These are phyloP conservation scores for Xylaria palmicola DNA, from an alignment of 495 filamentous ascomycete genomes.

Conservation along the genomic window DNA sequence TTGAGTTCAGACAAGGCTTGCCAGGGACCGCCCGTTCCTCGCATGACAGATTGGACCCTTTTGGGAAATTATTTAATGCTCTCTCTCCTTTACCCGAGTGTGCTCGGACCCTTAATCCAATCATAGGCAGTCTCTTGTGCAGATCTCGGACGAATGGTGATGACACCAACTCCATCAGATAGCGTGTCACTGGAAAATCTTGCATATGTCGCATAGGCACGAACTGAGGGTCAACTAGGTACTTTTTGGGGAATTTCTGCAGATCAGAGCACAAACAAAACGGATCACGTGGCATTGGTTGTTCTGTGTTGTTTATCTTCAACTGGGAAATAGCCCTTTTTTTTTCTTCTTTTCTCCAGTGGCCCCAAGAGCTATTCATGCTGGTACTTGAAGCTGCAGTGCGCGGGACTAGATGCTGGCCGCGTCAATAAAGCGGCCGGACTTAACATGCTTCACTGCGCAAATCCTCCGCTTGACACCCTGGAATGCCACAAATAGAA, in stretches of 20 bases:
- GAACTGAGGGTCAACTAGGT: not conserved
- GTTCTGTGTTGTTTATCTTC: constrained; percentile 2
- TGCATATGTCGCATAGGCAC: not conserved
- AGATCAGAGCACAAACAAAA: constrained; percentile 7
- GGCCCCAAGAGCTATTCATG: constrained; percentile 4
- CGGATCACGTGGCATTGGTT: constrained; percentile 11
- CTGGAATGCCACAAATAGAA: constrained; percentile 19
- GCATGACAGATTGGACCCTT: constrained; percentile 42
- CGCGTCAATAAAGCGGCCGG: not conserved
- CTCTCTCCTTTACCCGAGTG: constrained; percentile 36
- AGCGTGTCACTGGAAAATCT: not conserved
- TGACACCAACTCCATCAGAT: constrained; percentile 29
- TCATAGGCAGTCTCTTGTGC: constrained; percentile 43
- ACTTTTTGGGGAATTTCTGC: not conserved
- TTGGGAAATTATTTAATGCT: constrained; percentile 49
- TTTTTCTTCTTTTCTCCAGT: constrained; percentile 3
- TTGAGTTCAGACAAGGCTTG: constrained; percentile 22
- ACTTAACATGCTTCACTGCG: constrained; percentile 5
- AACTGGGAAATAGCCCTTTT: constrained; percentile 5
- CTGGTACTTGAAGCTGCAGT: constrained; percentile 13
- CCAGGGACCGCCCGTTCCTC: constrained; percentile 24
- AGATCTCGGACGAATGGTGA: constrained; percentile 43
- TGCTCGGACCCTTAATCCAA: constrained; percentile 30
- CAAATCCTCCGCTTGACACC: constrained; percentile 14
- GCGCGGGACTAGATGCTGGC: constrained; percentile 5